Evolutionary conservation across 305 asterid species (phyloP).

Genomic region (Fraxinus sp.): DNA sequence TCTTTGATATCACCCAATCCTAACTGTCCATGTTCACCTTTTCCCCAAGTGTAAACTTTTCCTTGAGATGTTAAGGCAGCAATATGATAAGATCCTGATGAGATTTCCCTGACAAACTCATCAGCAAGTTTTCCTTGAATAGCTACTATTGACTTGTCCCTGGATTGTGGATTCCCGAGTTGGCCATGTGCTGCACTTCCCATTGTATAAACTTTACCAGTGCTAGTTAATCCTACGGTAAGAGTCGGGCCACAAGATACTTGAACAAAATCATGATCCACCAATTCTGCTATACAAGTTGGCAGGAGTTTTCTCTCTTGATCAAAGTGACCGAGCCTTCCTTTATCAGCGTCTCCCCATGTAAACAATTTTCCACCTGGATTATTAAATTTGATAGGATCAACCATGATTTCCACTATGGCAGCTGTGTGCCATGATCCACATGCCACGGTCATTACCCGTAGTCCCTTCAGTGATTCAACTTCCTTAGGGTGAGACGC

Average conservation of each 20-base stretch:
- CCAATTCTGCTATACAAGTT: constrained; percentile 40
- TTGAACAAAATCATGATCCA: constrained; percentile 44
- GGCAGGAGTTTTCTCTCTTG: constrained; percentile 39
- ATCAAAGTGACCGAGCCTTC: constrained; percentile 47
- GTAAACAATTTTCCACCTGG: constrained; percentile 46
- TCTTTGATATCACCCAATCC: constrained; percentile 50
- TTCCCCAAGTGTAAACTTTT: constrained; percentile 47
- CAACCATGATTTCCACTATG: constrained; percentile 37
- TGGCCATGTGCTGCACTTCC: constrained; percentile 45
- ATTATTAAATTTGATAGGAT: constrained; percentile 23
- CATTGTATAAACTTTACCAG: constrained; percentile 45
- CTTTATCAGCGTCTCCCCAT: constrained; percentile 58
- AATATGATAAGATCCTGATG: constrained; percentile 46
- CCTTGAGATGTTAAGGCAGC: constrained; percentile 44
- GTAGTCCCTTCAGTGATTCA: constrained; percentile 37
- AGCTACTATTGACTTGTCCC: constrained; percentile 34
- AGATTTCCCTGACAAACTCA: constrained; percentile 39
- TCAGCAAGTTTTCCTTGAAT: constrained; percentile 46
- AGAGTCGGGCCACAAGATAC: constrained; percentile 42
- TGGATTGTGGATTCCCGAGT: constrained; percentile 38
- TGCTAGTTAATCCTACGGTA: constrained; percentile 39
- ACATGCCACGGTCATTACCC: constrained; percentile 43
- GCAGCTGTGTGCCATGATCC: constrained; percentile 62
- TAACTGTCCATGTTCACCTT: constrained; percentile 48
- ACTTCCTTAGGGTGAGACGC: constrained; percentile 46